These are phyloP conservation scores for Pisolithus orientalis DNA, from an alignment of 768 basidiomycete genomes.

Conservation along the genomic window DNA sequence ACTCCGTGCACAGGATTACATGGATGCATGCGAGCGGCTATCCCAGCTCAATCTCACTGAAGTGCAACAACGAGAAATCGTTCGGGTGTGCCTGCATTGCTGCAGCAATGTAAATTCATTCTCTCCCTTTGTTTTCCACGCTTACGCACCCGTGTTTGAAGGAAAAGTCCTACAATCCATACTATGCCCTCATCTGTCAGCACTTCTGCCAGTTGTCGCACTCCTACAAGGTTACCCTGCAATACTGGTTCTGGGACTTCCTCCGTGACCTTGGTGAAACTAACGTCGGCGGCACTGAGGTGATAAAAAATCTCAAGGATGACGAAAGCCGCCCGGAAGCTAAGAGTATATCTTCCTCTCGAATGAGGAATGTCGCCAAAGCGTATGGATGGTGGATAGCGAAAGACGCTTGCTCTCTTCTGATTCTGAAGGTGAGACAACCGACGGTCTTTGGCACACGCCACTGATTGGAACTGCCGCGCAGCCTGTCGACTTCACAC, in stretches of 20 bases:
- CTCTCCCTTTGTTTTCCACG: not conserved
- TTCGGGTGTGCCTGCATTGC: conserved; percentile 90
- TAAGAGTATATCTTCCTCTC: conserved; percentile 49
- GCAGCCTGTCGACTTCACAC: conserved; percentile 85
- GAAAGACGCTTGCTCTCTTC: conserved; percentile 68
- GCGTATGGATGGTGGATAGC: conserved; percentile 93
- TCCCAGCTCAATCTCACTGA: conserved; percentile 79
- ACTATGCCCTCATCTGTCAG: conserved; percentile 85
- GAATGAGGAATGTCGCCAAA: conserved; percentile 68
- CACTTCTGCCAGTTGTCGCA: conserved; percentile 76
- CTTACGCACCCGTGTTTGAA: not conserved
- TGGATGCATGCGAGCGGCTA: conserved; percentile 92
- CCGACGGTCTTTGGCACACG: not conserved
- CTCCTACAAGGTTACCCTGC: conserved; percentile 85
- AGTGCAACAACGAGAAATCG: conserved; percentile 88
- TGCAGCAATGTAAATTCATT: conserved; percentile 71
- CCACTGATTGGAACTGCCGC: not conserved
- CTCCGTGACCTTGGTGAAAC: conserved; percentile 85
- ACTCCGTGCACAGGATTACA: conserved; percentile 65
- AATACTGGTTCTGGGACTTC: conserved; percentile 97
- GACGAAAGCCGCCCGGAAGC: conserved; percentile 39
- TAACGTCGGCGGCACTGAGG: conserved; percentile 71
- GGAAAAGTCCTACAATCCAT: conserved; percentile 94
- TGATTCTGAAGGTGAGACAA: conserved; percentile 70
- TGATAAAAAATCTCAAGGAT: conserved; percentile 56